Evolutionary conservation across 305 asterid genomes (phyloP), one percentile per base, ranked within the genome.

Genomic region (Fraxinus latifolia): DNA sequence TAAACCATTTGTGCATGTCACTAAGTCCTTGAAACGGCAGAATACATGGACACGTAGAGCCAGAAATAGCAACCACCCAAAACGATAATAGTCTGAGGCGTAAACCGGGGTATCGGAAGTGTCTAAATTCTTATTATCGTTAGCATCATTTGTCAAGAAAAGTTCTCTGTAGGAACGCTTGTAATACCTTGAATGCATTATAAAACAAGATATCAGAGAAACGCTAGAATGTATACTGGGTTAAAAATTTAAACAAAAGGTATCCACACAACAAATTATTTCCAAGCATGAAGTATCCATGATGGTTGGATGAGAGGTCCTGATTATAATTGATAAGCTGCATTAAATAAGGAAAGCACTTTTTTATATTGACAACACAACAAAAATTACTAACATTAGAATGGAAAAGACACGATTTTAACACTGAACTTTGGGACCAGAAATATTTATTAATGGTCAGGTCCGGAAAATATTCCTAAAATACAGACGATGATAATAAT

Each of bases 61-160:
- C 82, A 96, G 90, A 86, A 94, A 96, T 29, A 96, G 92, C 83
- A 94, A 91, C 98, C 99, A 96, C 83, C 99, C 99, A 33, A 96
- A 93, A 77, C 97, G 99, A 84, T 92, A 92, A 89, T 90, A 93
- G 85, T 86, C 90, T 73, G 93, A 81, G 71, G 83, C 82, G 36
- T 70, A 58, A 83, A 79, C 87, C 3, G 81, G 32, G 47, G 65
- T 21, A 85, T 73, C 83, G 68, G 87, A 78, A 84, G 77, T 87
- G 47, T 87, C 85, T 81, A 84, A 79, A 44, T 84, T 87, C 80
- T 89, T 93, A 81, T 87, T 88, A 78, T 81, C 85, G 83, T 82
- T 85, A 47, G 87, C 85, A 83, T 90, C 89, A 83, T 81, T 84
- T 17, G 82, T 68, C 85, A 89, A 79, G 91, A 96, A 96, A 78